Conservation (phyloP, 306 rosid species). For the Medicago truncatula region DNA sequence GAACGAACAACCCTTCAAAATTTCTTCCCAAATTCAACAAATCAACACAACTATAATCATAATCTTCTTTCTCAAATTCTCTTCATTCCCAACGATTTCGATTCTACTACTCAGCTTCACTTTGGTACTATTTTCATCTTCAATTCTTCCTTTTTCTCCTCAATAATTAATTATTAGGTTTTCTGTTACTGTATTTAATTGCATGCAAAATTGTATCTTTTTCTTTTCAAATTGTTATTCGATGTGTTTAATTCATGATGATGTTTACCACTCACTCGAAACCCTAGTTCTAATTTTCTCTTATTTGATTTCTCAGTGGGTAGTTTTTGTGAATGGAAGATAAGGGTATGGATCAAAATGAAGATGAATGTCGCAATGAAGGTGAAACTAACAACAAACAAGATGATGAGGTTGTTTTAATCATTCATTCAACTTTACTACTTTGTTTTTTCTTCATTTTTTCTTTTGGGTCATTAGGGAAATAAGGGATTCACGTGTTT, state of each 20-base stretch:
- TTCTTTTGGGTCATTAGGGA: background rate
- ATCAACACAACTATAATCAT: no score
- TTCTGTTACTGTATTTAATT: conserved; percentile 7
- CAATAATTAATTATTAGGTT: background rate
- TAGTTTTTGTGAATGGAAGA: conserved; percentile 41
- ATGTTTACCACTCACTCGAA: conserved; percentile 4
- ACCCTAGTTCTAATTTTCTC: conserved; percentile 35
- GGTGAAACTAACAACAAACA: conserved; percentile 73
- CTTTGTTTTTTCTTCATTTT: background rate
- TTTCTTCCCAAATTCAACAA: conserved; percentile 2
- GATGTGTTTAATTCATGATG: background rate
- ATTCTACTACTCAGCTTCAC: background rate
- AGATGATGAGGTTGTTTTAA: conserved; percentile 74
- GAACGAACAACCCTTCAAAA: background rate
- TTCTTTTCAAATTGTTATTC: background rate
- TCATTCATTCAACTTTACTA: conserved; percentile 9
- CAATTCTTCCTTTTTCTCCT: conserved; percentile 18
- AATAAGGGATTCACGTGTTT: background rate
- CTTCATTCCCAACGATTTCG: background rate
- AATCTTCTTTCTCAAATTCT: background rate
- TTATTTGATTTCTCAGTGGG: background rate
- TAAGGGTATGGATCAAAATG: conserved; percentile 65
- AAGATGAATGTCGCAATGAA: conserved; percentile 68
- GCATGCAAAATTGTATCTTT: conserved; percentile 6
- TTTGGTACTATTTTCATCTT: conserved; percentile 34